phyloP scores from a whole-genome alignment of 495 filamentous ascomycete species.

The Physcia stellaris region DNA sequence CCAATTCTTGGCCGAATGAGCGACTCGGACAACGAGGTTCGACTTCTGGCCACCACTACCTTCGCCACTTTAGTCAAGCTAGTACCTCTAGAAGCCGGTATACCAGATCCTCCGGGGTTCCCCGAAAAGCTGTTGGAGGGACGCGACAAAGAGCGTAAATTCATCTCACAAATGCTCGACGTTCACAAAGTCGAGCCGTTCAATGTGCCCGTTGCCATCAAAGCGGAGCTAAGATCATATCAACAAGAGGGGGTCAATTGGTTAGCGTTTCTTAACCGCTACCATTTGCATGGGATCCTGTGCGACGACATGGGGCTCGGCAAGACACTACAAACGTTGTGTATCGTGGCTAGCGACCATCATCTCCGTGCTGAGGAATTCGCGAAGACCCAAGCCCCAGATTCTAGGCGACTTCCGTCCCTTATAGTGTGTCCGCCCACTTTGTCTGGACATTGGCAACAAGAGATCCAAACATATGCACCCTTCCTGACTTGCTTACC shows the following conservation, averaged over 20 bases:
- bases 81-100: conserved; percentile 96
- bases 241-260: conserved; percentile 99
- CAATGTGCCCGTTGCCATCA: conserved; percentile 86
- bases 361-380: conserved; percentile 86
- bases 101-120: conserved; percentile 88
- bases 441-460: conserved; percentile 97
- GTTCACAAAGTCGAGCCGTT: conserved; percentile 91
- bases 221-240: conserved; percentile 87
- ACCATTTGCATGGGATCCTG: conserved; percentile 93
- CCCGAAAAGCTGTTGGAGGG: conserved; percentile 78
- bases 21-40: conserved; percentile 89
- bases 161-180: conserved; percentile 93
- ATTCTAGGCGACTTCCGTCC: conserved; percentile 70
- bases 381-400: conserved; percentile 57
- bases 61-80: conserved; percentile 96
- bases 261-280: conserved; percentile 95
- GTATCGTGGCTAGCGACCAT: conserved; percentile 95
- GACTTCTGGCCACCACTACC: conserved; percentile 87
- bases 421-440: conserved; percentile 94
- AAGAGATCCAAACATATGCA: conserved; percentile 88
- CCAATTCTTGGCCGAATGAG: conserved; percentile 98
- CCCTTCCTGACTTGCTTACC: conserved; percentile 81
- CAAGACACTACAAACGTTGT: conserved; percentile 93
- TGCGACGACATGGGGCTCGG: conserved; percentile 99
- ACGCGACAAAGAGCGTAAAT: conserved; percentile 83